These are phyloP conservation scores for Taiwanofungus camphoratus DNA, from an alignment of 1,284 basidiomycete genomes.

Conservation along the genomic window DNA sequence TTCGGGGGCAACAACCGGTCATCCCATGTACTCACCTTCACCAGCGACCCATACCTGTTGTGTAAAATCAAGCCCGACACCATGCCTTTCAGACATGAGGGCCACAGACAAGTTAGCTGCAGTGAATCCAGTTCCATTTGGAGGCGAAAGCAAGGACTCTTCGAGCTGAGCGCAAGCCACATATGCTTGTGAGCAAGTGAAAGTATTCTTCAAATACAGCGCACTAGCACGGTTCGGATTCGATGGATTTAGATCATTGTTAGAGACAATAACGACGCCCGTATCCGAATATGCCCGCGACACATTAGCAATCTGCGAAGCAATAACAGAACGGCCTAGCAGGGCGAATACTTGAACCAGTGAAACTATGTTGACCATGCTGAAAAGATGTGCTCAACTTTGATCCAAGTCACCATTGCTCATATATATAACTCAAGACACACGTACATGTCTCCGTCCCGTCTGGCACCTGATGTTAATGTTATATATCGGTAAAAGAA, in stretches of 20 bases:
- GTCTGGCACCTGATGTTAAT: no score
- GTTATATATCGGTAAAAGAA: no score
- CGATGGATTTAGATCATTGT: constrained; percentile 13
- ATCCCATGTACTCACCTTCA: not conserved
- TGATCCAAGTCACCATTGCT: no score
- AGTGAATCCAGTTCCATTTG: constrained; percentile 7
- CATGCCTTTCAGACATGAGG: constrained; percentile 10
- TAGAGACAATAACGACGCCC: constrained; percentile 11
- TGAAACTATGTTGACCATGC: no score
- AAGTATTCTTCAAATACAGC: constrained; percentile 7
- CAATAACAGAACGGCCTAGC: no score
- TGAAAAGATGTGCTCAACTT: no score
- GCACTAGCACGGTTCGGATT: constrained; percentile 9
- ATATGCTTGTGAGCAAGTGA: constrained; percentile 8
- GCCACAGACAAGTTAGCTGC: constrained; percentile 6
- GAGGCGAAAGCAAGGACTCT: constrained; percentile 7
- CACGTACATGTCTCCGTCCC: no score
- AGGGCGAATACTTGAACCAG: no score
- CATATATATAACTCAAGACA: no score
- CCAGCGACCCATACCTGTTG: constrained; percentile 8
- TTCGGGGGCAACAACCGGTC: not conserved
- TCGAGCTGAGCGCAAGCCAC: constrained; percentile 9
- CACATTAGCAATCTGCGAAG: not conserved
- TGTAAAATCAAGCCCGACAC: constrained; percentile 4
- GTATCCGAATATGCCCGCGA: constrained; percentile 7